Percentiles rank a stretch among this genome's conserved stretches.
Conservation (phyloP, 1,284 basidiomycete genomes). For the Moesziomyces parantarcticus region DNA sequence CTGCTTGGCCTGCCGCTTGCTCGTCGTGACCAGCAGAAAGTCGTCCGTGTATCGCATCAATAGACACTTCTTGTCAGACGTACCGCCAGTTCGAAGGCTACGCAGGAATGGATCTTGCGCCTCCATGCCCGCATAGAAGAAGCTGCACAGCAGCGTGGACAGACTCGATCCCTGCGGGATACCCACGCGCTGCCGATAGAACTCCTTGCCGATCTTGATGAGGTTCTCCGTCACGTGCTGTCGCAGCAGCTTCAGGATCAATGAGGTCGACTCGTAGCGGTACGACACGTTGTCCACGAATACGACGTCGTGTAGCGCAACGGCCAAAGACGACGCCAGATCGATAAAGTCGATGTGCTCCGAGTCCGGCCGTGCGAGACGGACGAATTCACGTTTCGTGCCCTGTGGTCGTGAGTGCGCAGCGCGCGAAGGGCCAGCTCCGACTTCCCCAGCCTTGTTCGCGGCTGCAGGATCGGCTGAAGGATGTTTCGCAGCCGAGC, state of each 20-base stretch:
- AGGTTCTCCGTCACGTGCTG: conserved; percentile 92
- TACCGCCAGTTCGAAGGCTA: conserved; percentile 71
- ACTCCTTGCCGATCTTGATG: conserved; percentile 75
- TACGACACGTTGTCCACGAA: conserved; percentile 86
- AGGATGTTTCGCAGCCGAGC: too few relatives aligned
- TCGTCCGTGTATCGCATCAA: conserved; percentile 87
- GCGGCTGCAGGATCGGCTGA: too few relatives aligned
- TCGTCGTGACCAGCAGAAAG: conserved; percentile 87
- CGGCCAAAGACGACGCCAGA: conserved; percentile 71
- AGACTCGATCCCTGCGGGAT: conserved; percentile 96
- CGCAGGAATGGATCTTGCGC: conserved; percentile 71
- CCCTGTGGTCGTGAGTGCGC: background rate
- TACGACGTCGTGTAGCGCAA: conserved; percentile 78
- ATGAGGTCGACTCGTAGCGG: conserved; percentile 72
- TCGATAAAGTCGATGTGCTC: conserved; percentile 79
- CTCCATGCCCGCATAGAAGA: conserved; percentile 92
- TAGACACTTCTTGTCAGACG: conserved; percentile 6
- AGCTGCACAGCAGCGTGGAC: conserved; percentile 81
- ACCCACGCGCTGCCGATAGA: conserved; percentile 86
- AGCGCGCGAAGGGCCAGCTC: too few relatives aligned
- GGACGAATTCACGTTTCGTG: conserved; percentile 36
- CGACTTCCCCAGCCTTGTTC: too few relatives aligned
- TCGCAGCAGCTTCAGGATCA: conserved; percentile 79
- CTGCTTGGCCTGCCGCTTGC: conserved; percentile 73
- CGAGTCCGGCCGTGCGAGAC: conserved; percentile 70